Evolutionary conservation across 345 rosid genomes (phyloP), one percentile per base, ranked within the genome.

Genomic region (Viola odorata): DNA sequence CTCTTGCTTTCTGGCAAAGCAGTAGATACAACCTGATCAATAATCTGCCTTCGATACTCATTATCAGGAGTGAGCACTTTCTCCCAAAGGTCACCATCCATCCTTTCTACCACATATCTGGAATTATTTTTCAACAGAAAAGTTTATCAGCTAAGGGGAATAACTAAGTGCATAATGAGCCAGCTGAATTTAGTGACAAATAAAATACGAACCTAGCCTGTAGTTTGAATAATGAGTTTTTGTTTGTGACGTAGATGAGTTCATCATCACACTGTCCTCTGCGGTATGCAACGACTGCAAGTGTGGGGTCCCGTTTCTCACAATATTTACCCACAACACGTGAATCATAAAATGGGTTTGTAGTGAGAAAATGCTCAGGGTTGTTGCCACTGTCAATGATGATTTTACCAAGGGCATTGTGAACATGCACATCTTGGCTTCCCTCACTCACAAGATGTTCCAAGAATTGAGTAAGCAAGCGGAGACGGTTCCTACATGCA

Each of bases 381-480:
- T 91, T 91, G 81, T 91, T 86, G 69, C 88, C 88, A 78, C 98
- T 91, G 57, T 91, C 98, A 44, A 91, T 89, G 64, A 91, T 91
- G 42, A 91, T 91, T 87, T 91, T 91, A 80, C 98, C 98, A 79
- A 91, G 78, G 58, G 98, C 98, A 82, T 91, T 91, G 77, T 91
- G 98, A 66, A 91, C 98, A 62, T 91, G 98, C 54, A 85, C 91
- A 71, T 91, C 98, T 74, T 85, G 92, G 80, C 98, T 91, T 74
- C 98, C 98, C 82, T 91, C 98, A 70, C 92, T 89, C 38, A 91
- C 98, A 64, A 91, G 84, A 82, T 91, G 96, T 86, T 91, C 98
- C 84, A 91, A 75, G 79, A 91, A 91, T 72, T 91, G 98, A 57
- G 98, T 91, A 66, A 91, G 98, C 66, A 91, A 81, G 62, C 96